These are phyloP conservation scores for Boletellus sp. DNA, from an alignment of 768 basidiomycete genomes.

Conservation along the genomic window DNA sequence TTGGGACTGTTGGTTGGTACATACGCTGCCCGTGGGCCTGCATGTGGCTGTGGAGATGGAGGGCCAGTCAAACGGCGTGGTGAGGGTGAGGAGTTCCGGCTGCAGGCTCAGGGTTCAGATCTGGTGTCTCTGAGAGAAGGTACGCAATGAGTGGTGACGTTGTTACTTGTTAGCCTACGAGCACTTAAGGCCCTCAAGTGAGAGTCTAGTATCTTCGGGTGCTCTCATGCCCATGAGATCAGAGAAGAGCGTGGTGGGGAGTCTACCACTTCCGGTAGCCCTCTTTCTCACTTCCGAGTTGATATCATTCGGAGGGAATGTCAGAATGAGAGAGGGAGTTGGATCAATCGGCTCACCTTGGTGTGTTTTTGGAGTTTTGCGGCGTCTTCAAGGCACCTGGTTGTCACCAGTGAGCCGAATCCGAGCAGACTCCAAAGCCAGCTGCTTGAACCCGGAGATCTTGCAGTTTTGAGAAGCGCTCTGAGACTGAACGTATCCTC, in stretches of 20 bases:
- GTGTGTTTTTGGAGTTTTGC: conserved; percentile 2
- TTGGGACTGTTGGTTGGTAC: too few relatives aligned
- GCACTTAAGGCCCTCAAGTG: neutral
- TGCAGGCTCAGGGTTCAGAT: neutral
- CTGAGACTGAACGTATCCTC: conserved; percentile 4
- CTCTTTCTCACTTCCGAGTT: neutral
- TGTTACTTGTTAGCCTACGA: neutral
- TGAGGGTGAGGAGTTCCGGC: too few relatives aligned
- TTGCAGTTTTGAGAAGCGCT: neutral
- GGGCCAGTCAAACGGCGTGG: too few relatives aligned
- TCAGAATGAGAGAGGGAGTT: neutral
- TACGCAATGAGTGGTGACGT: neutral
- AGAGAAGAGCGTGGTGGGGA: neutral
- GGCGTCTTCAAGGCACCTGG: conserved; percentile 1
- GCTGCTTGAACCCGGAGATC: neutral
- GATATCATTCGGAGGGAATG: conserved; percentile 1
- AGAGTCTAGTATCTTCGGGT: neutral
- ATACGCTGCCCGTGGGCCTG: too few relatives aligned
- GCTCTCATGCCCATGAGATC: neutral
- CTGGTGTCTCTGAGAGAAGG: neutral
- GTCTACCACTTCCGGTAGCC: neutral
- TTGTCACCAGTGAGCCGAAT: conserved; percentile 3
- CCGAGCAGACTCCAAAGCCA: neutral
- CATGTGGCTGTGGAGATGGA: too few relatives aligned
- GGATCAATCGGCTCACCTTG: neutral